Percentiles rank a stretch among this genome's conserved stretches.
Conservation (phyloP, 2,329 filamentous ascomycete genomes). For the Leptographium lundbergii region DNA sequence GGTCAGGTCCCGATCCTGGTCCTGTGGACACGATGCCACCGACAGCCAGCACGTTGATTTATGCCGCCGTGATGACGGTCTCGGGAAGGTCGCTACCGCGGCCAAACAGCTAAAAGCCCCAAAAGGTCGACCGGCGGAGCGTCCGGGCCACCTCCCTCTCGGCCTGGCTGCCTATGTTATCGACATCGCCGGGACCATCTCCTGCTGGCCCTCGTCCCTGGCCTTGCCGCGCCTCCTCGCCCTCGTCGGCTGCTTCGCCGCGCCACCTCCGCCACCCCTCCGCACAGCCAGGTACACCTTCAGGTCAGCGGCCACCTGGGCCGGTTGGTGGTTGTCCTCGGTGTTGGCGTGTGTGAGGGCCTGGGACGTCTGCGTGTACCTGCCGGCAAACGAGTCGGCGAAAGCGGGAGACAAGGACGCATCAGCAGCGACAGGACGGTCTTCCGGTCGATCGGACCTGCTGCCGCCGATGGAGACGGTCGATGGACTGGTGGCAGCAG, state of each 20-base stretch:
- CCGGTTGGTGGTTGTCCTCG: constrained; percentile 1
- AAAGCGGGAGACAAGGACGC: neutral
- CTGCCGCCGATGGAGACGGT: neutral
- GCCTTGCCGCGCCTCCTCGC: neutral
- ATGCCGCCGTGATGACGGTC: constrained; percentile 23
- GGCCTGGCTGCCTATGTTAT: neutral
- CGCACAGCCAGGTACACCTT: constrained; percentile 13
- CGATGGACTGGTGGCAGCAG: neutral
- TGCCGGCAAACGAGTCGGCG: neutral
- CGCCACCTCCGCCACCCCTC: neutral
- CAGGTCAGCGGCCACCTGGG: constrained; percentile 13
- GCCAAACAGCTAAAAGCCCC: constrained; percentile 24
- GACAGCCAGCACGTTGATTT: constrained; percentile 13
- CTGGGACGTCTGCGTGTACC: neutral
- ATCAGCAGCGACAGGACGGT: neutral
- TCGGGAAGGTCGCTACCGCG: constrained; percentile 23
- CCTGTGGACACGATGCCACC: neutral
- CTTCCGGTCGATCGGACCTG: neutral
- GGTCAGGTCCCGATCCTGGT: too few species aligned
- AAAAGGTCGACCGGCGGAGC: constrained; percentile 17
- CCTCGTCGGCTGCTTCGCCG: neutral
- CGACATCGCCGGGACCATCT: neutral
- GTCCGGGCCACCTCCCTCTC: constrained; percentile 4
- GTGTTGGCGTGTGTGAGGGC: neutral
- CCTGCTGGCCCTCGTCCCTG: too few species aligned